These are phyloP conservation scores for Alternaria sp. DNA, from an alignment of 2,329 filamentous ascomycete genomes.

Conservation along the genomic window DNA sequence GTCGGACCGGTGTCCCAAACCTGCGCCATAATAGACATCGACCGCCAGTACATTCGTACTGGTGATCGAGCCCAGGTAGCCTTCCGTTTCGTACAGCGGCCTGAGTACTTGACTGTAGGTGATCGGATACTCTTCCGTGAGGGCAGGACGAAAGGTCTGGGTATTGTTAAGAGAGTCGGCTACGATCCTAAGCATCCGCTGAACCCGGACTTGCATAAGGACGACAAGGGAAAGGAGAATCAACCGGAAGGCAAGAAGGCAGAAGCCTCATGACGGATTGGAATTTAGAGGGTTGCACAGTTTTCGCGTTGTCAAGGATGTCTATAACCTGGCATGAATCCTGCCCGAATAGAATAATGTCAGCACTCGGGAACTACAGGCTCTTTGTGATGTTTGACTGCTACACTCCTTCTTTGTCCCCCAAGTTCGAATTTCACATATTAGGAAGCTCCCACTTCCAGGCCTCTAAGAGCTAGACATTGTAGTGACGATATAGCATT, in stretches of 20 bases:
- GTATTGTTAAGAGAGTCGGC: constrained; percentile 89
- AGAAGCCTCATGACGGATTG: background rate
- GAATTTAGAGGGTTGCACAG: no score
- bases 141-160: constrained; percentile 91
- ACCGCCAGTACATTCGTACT: constrained; percentile 92
- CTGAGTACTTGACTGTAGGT: constrained; percentile 88
- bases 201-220: constrained; percentile 41
- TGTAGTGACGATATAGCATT: background rate
- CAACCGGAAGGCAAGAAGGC: constrained; percentile 5
- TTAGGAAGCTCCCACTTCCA: background rate
- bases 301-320: background rate
- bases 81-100: constrained; percentile 92
- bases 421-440: background rate
- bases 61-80: constrained; percentile 94
- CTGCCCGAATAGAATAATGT: background rate
- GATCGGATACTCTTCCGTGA: constrained; percentile 93
- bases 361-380: background rate
- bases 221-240: constrained; percentile 26
- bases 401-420: background rate
- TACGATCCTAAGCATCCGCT: constrained; percentile 73
- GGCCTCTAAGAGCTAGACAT: background rate
- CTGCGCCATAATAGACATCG: constrained; percentile 96
- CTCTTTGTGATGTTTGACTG: background rate
- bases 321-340: background rate
- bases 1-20: constrained; percentile 95